phyloP scores from a whole-genome alignment of 192 early-diverging fungal species.

The Lobulomyces angularis region DNA sequence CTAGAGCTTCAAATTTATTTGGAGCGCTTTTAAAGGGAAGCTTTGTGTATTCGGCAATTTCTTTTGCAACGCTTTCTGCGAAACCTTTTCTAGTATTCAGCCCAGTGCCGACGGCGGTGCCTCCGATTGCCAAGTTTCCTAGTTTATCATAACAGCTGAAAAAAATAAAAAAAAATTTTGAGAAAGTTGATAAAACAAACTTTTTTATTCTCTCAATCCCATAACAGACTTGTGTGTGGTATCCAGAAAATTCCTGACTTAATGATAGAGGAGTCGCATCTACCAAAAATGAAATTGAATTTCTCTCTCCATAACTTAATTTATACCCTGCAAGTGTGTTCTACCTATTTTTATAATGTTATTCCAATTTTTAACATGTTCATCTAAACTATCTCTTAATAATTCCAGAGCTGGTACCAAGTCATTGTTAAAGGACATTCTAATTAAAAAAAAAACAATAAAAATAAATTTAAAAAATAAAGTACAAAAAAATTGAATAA shows the following conservation, averaged over 20 bases:
- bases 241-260: slow-evolving; percentile 98
- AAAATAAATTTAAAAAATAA: too few species aligned
- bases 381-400: slow-evolving; percentile 66
- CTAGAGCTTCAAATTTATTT: slow-evolving; percentile 99
- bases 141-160: slow-evolving; percentile 3
- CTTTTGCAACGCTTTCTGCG: slow-evolving; percentile 76
- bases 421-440: slow-evolving; percentile 65
- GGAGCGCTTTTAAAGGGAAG: slow-evolving; percentile 88
- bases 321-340: slow-evolving; percentile 72
- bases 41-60: slow-evolving; percentile 70
- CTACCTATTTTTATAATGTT: slow-evolving; percentile 98
- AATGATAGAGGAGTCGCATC: slow-evolving; percentile 97
- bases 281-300: slow-evolving; percentile 1
- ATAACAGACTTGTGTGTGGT: slow-evolving; percentile 28
- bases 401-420: slow-evolving; percentile 76
- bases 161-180: neutral
- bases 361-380: slow-evolving; percentile 68
- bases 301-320: slow-evolving; percentile 1
- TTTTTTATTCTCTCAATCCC: too few species aligned
- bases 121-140: slow-evolving; percentile 85
- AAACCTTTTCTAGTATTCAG: slow-evolving; percentile 92
- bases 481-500: too few species aligned
- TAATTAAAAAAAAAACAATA: too few species aligned
- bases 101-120: slow-evolving; percentile 94
- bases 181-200: neutral